phyloP scores from a whole-genome alignment of 768 basidiomycete genomes.

The Phallus indusiatus region DNA sequence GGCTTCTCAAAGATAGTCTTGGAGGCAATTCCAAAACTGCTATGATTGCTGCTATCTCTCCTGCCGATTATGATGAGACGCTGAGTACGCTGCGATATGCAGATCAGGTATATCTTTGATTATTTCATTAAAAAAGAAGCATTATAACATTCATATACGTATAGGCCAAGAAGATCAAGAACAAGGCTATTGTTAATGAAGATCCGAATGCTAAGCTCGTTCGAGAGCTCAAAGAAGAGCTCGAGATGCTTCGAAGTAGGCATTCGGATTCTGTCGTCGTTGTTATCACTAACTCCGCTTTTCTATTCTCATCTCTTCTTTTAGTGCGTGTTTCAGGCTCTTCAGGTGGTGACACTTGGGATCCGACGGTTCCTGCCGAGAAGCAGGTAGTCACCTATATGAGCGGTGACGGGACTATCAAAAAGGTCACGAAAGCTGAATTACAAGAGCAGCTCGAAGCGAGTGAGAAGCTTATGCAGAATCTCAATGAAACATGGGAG shows the following conservation, averaged over 20 bases:
- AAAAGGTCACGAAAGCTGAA: slow-evolving; percentile 95
- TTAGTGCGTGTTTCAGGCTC: slow-evolving; percentile 67
- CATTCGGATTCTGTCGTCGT: slow-evolving; percentile 13
- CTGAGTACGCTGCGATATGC: slow-evolving; percentile 95
- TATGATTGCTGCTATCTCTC: slow-evolving; percentile 98
- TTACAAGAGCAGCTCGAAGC: slow-evolving; percentile 94
- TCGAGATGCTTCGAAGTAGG: slow-evolving; percentile 81
- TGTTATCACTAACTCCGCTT: background rate
- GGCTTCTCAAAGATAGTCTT: slow-evolving; percentile 95
- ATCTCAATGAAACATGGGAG: slow-evolving; percentile 94
- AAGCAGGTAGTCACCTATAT: slow-evolving; percentile 93
- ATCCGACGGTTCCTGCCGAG: slow-evolving; percentile 83
- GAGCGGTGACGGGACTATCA: slow-evolving; percentile 86
- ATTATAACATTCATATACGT: slow-evolving; percentile 5
- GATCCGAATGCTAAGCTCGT: slow-evolving; percentile 99
- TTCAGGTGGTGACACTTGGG: slow-evolving; percentile 65
- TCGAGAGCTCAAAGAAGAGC: slow-evolving; percentile 96
- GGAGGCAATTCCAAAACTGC: slow-evolving; percentile 98
- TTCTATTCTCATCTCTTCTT: slow-evolving; percentile 8
- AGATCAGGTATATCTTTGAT: slow-evolving; percentile 46
- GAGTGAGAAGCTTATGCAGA: slow-evolving; percentile 91
- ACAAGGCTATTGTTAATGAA: slow-evolving; percentile 98
- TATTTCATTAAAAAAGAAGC: background rate
- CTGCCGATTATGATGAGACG: slow-evolving; percentile 98
- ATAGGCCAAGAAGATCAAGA: slow-evolving; percentile 97